Base-by-base conservation (phyloP, 176 grass and related monocot genomes). In the Lolium multiflorum region DNA sequence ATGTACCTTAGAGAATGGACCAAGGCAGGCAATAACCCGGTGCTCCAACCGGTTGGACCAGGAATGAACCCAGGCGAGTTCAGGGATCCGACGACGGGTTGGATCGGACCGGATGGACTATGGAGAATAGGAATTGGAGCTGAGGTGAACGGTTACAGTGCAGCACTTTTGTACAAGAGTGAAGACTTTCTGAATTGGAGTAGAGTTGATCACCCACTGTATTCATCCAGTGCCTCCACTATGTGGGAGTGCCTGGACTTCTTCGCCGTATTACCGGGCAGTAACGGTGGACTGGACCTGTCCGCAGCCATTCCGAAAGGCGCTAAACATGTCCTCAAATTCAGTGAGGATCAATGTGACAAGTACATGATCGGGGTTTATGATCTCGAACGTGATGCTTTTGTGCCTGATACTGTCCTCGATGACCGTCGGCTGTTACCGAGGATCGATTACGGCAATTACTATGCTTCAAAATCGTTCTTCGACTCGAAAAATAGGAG, bases 201-300 rank as follows among this genome's bases (percentile, higher is more conserved):
- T 21, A 81, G 80, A 87, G 78, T 85, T 48, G 82, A 87, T 61
- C 89, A 78, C 57, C 93, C 88, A 7, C 60, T 95, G 15, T 75
- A 93, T 68, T 91, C 83, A 47, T 89, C 91, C 71, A 91, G 87
- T 35, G 52, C 69, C 56, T 91, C 86, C 22, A 31, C 2, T 39
- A 84, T 95, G 91, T 96, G 94, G 94, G 94, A 96, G 82, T 96
- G 94, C 62, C 94, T 88, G 0, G 94, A 96, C 63, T 96, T 96
- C 72, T 96, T 90, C 9, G 87, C 89, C 0, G 94, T 87, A 21
- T 50, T 87, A 18, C 78, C 68, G 0, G 74, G 81, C 22, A 76
- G 79, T 20, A 94, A 84, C 46, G 64, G 22, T 28, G 94, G 91
- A 16, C 52, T 96, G 59, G 94, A 96, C 39, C 20, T 90, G 71